These are phyloP conservation scores for Paecilomyces niveus DNA, from an alignment of 2,329 filamentous ascomycete species.

Conservation along the genomic window DNA sequence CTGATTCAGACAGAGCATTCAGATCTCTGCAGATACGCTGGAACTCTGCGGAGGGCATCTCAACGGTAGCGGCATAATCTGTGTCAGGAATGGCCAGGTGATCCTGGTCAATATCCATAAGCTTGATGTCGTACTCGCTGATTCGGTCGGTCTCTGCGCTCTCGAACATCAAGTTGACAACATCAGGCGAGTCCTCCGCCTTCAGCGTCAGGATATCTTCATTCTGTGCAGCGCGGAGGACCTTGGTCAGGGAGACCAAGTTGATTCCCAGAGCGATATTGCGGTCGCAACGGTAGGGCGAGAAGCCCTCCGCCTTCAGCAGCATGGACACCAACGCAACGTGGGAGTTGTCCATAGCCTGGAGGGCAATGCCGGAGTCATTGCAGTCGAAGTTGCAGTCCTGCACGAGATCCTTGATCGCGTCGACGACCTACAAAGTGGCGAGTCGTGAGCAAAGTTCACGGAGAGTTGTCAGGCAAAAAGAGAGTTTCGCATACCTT, in stretches of 20 bases:
- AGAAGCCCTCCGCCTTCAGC: constrained; percentile 91
- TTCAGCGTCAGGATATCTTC: constrained; percentile 95
- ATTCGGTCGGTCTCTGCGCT: constrained; percentile 79
- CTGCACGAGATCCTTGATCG: constrained; percentile 98
- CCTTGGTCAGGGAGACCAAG: constrained; percentile 92
- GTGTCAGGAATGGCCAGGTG: constrained; percentile 97
- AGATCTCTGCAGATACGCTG: constrained; percentile 91
- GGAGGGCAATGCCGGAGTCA: constrained; percentile 94
- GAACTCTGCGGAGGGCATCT: constrained; percentile 85
- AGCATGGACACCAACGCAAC: constrained; percentile 98
- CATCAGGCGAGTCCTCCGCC: constrained; percentile 93
- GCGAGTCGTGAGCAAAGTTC: constrained; percentile 4
- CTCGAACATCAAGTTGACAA: constrained; percentile 93
- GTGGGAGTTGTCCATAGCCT: constrained; percentile 99
- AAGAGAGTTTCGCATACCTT: constrained; percentile 54
- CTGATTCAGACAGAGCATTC: constrained; percentile 87
- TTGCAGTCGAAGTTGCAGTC: constrained; percentile 99
- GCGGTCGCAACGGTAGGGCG: constrained; percentile 94
- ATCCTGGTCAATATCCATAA: constrained; percentile 99
- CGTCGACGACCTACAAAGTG: constrained; percentile 72
- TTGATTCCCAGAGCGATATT: constrained; percentile 98
- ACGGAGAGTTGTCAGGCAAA: not conserved
- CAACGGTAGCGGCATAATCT: constrained; percentile 89
- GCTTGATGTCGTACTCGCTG: constrained; percentile 98
- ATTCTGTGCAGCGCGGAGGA: constrained; percentile 86